Evolutionary conservation across 768 basidiomycete species (phyloP), one percentile per base, ranked within the genome.

Genomic region (Macrolepiota dolichaula): DNA sequence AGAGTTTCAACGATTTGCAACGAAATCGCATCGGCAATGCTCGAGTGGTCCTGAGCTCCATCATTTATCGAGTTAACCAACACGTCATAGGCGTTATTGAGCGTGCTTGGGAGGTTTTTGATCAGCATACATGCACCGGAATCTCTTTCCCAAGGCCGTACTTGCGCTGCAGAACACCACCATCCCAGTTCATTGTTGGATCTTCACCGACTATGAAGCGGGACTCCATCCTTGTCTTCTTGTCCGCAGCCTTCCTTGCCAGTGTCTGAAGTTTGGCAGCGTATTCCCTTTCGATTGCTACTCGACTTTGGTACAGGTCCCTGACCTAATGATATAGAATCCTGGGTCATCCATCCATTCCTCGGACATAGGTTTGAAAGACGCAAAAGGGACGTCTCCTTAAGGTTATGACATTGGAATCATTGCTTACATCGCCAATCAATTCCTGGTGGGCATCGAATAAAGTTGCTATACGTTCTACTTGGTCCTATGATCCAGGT

Each of bases 261-360:
- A 94, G 71, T 15, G 77, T 71, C 67, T 88, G 86, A 10, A 94
- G 77, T 69, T 89, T 92, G 25, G 73, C 69, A 0, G 91, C 89
- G 69, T 92, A 94, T 69, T 94, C 92, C 55, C 87, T 84, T 71
- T 94, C 92, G 11, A 94, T 75, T 6, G 77, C 80, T 10, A 76
- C 85, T 49, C 87, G 82, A 54, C 87, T 88, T 46, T 77, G 76
- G 68, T 91, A 88, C 53, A 94, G 66, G 49, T 93, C 91, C 60
- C 88, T 84, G 56, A 90, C 82, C 92, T 93, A 65, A 2, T 36
- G 10, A 13, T 37, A 6, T 19, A 56, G 19, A 32, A 27, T 25
- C 46, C 51, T 37, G 24, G 37, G 19, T 61, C 24, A 57, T 52
- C 12, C 5, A 29, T 17, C 19, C 38, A 37, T 38, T 46, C 32